phyloP scores from a whole-genome alignment of 106 monocot genomes.

The Cymbidium sinense region DNA sequence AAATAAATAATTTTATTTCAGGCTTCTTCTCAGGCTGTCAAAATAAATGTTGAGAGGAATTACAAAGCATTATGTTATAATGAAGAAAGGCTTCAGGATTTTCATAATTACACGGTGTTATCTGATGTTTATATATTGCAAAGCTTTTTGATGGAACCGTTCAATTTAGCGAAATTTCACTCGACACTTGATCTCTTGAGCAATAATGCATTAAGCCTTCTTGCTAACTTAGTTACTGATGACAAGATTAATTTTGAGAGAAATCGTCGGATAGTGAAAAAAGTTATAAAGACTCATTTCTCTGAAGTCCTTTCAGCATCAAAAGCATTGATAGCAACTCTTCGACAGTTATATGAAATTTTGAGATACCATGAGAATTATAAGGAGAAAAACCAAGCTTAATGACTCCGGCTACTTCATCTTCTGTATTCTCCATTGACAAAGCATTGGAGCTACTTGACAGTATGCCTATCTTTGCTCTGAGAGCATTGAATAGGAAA shows the following conservation, averaged over 20 bases:
- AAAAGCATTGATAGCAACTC: neutral
- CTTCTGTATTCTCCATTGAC: constrained; percentile 32
- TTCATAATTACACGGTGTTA: constrained; percentile 33
- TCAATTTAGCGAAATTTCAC: constrained; percentile 19
- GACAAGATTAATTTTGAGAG: constrained; percentile 32
- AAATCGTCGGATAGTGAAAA: constrained; percentile 29
- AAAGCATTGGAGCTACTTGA: constrained; percentile 36
- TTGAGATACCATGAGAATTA: constrained; percentile 37
- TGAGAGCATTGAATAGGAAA: constrained; percentile 52
- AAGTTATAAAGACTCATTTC: constrained; percentile 34
- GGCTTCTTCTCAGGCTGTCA: constrained; percentile 40
- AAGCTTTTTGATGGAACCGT: constrained; percentile 5
- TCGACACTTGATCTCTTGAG: constrained; percentile 32
- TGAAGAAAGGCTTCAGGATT: constrained; percentile 28
- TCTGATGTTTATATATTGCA: constrained; percentile 23
- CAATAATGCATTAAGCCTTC: constrained; percentile 29
- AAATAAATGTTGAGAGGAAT: constrained; percentile 30
- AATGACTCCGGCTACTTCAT: constrained; percentile 23
- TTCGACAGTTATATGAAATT: constrained; percentile 34
- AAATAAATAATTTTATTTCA: constrained; percentile 14
- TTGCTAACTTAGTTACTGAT: constrained; percentile 26
- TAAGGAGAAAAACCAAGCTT: constrained; percentile 14
- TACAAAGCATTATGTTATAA: constrained; percentile 15
- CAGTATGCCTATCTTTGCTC: constrained; percentile 34
- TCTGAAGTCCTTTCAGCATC: constrained; percentile 20